Evolutionary conservation across 179 eudicot species (phyloP), one percentile per base, ranked within the genome.

Genomic region (Heliamphora pulchella): DNA sequence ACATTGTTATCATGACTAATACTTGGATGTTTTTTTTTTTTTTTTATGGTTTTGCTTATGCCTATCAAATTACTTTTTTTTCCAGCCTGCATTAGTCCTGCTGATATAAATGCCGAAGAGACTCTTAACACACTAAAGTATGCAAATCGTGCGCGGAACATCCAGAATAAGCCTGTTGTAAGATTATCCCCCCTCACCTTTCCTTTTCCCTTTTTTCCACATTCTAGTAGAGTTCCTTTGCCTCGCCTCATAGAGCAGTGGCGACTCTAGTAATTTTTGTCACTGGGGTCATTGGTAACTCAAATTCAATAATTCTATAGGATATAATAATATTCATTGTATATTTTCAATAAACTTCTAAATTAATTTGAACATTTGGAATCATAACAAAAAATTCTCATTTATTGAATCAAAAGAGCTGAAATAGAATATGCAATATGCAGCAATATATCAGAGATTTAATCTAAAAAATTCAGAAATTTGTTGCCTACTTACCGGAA

Each of bases 11-110:
- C 41, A 17, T 31, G 64, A 74, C 66, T 17, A 41, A 54, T 44
- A 55, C 61, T n/a, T 53, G 62, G 53, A 57, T 48, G 11, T 62
- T 39, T 57, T 59, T 59, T 54, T 0, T 11, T 68, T 44, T 13
- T 55, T 71, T 20, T 63, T 4, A 13, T 71, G 74, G 50, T 59
- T 78, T 71, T 70, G 20, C 74, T 74, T 51, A 79, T 69, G 20
- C 54, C 55, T 74, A 68, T 71, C 80, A 39, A 81, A 73, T 82
- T 74, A 72, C 72, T 54, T 58, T 50, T 15, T 31, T 81, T 88
- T 82, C 74, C 94, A 96, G 99, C 99, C 68, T 96, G 99, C 89
- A 93, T 96, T 67, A 96, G 99, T 85, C 99, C 99, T 72, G 99
- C 99, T 78, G 99, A 96, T 84, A 96, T 96, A 78, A 96, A 96